Evolutionary conservation across 164 flowering plant species (phyloP).

Genomic region (Macadamia integrifolia): DNA sequence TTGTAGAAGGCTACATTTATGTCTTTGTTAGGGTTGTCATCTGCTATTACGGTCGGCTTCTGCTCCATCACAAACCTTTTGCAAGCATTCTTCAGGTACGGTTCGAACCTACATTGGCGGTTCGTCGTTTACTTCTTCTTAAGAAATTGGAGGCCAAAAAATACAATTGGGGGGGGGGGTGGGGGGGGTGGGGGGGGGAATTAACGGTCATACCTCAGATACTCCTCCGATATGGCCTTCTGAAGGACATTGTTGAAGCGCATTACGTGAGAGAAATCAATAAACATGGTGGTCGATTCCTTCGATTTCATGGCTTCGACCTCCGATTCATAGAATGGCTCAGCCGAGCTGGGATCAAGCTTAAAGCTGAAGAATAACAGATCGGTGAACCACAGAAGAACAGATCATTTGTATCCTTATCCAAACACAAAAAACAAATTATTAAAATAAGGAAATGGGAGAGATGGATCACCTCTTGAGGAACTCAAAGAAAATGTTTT

Average conservation of each 20-base stretch:
- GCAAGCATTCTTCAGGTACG: slow-evolving; percentile 83
- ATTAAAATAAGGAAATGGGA: not conserved
- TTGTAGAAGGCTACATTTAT: slow-evolving; percentile 83
- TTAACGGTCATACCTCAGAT: slow-evolving; percentile 40
- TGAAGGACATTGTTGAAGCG: slow-evolving; percentile 68
- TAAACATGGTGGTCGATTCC: slow-evolving; percentile 83
- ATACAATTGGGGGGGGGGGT: no score
- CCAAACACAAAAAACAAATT: not conserved
- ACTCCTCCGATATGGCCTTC: slow-evolving; percentile 78
- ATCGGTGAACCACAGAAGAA: not conserved
- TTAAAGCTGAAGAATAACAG: slow-evolving; percentile 33
- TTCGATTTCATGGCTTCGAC: slow-evolving; percentile 58
- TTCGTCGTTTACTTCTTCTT: not conserved
- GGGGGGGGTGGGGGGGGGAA: not conserved
- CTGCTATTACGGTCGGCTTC: slow-evolving; percentile 63
- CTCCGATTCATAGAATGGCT: slow-evolving; percentile 63
- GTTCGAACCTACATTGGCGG: slow-evolving; percentile 54
- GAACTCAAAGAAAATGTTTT: slow-evolving; percentile 81
- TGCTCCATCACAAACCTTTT: slow-evolving; percentile 85
- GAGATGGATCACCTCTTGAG: slow-evolving; percentile 50
- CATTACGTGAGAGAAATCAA: slow-evolving; percentile 95
- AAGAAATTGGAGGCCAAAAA: not conserved
- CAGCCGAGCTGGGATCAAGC: slow-evolving; percentile 31
- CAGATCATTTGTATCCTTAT: not conserved
- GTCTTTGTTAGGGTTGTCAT: slow-evolving; percentile 86